phyloP scores from a whole-genome alignment of 345 rosid genomes.

The Dovyalis caffra region DNA sequence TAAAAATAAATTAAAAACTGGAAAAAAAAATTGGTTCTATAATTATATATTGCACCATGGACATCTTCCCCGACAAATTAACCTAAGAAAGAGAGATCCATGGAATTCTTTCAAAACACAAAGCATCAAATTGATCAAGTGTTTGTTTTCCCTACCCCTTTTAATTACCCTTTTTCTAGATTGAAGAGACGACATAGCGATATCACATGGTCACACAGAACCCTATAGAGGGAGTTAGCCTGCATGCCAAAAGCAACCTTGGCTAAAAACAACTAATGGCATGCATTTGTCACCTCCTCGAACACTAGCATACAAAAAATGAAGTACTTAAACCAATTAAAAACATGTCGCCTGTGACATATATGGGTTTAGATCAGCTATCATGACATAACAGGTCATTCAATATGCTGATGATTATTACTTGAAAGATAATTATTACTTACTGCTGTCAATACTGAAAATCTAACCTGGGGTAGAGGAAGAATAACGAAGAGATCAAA shows the following conservation, averaged over 20 bases:
- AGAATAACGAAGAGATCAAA: conserved; percentile 85
- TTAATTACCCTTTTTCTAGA: neutral
- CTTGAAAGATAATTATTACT: too few species aligned
- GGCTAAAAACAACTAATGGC: neutral
- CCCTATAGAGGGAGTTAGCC: neutral
- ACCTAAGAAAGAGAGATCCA: too few species aligned
- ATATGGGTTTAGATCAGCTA: neutral
- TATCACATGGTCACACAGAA: conserved; percentile 34
- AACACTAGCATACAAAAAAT: conserved; percentile 15
- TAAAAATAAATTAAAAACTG: too few species aligned
- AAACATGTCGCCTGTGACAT: neutral
- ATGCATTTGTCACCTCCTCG: conserved; percentile 24
- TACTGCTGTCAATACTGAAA: neutral
- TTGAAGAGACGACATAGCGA: conserved; percentile 20
- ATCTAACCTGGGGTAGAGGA: conserved; percentile 80
- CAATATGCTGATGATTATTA: too few species aligned
- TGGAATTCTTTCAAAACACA: neutral
- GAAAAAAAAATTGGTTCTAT: too few species aligned
- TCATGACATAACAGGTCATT: neutral
- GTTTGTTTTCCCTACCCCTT: neutral
- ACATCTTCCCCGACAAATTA: too few species aligned
- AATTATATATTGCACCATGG: too few species aligned
- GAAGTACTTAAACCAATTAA: neutral
- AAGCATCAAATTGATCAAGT: neutral
- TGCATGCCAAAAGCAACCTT: conserved; percentile 24